These are phyloP conservation scores for Plectosphaerella cucumerina DNA, from an alignment of 2,329 filamentous ascomycete species.

Conservation along the genomic window DNA sequence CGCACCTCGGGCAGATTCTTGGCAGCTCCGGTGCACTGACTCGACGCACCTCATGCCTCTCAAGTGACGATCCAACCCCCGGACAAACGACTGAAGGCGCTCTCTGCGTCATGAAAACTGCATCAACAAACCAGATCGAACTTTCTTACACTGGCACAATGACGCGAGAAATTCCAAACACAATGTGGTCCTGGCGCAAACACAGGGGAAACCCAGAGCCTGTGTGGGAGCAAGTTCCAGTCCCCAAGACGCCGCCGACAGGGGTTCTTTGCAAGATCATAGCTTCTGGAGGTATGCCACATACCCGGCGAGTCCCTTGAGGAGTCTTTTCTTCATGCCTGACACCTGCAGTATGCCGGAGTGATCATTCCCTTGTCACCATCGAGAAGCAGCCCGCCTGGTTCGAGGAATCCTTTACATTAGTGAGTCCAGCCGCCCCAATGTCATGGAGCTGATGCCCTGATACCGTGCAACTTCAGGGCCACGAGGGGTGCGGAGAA, in stretches of 20 bases:
- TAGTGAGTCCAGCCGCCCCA: conserved; percentile 8
- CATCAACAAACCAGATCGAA: no score
- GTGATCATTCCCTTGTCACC: conserved; percentile 24
- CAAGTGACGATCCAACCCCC: no score
- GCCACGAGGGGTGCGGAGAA: conserved; percentile 19
- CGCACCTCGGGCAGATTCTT: no score
- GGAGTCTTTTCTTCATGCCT: neutral
- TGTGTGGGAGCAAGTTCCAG: conserved; percentile 19
- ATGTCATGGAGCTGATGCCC: neutral
- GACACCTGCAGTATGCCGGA: conserved; percentile 21
- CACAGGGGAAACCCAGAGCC: conserved; percentile 23
- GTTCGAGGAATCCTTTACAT: conserved; percentile 21
- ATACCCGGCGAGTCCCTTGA: neutral
- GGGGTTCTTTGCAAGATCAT: conserved; percentile 26
- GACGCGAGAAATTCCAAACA: conserved; percentile 12
- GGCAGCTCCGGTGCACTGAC: no score
- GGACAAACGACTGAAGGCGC: no score
- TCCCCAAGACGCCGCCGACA: conserved; percentile 17
- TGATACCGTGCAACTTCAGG: conserved; percentile 5
- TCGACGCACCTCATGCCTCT: no score
- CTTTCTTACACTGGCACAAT: no score
- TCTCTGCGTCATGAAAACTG: no score
- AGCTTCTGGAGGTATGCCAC: conserved; percentile 22
- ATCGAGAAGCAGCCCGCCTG: conserved; percentile 21
- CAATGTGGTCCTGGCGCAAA: conserved; percentile 31